Conservation (phyloP, 192 early-diverging fungal species). For the Pilobolus umbonatus region DNA sequence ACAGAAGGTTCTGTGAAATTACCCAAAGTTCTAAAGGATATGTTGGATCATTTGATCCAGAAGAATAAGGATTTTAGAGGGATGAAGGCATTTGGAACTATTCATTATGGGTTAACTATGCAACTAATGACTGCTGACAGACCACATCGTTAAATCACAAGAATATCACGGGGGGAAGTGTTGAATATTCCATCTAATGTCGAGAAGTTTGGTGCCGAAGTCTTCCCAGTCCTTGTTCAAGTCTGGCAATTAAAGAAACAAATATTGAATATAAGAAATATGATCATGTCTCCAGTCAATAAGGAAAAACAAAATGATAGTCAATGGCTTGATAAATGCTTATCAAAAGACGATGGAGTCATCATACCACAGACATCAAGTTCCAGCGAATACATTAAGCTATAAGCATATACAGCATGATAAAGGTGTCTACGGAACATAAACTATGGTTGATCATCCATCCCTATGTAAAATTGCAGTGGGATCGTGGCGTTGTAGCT, state of each 20-base stretch:
- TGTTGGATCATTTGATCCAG: constrained; percentile 14
- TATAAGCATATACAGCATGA: not conserved
- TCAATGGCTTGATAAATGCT: not conserved
- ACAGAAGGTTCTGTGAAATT: constrained; percentile 21
- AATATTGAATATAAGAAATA: constrained; percentile 1
- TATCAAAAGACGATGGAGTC: not conserved
- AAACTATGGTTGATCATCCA: too few species aligned
- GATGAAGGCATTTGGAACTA: not conserved
- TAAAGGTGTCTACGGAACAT: too few species aligned
- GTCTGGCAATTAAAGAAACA: not conserved
- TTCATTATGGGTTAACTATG: not conserved
- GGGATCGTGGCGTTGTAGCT: too few species aligned
- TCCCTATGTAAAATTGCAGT: too few species aligned
- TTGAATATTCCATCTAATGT: not conserved
- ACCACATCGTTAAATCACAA: not conserved
- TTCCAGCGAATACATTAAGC: not conserved
- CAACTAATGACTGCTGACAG: not conserved
- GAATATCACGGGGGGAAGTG: not conserved
- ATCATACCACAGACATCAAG: not conserved
- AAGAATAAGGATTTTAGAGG: constrained; percentile 1
- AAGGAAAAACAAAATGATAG: not conserved
- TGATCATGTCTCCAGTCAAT: not conserved
- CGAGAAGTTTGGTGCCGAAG: not conserved
- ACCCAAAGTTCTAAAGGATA: constrained; percentile 32
- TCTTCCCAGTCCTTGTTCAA: not conserved